Base-by-base conservation (phyloP, 2,329 filamentous ascomycete species). In the Achaetomium macrosporum region DNA sequence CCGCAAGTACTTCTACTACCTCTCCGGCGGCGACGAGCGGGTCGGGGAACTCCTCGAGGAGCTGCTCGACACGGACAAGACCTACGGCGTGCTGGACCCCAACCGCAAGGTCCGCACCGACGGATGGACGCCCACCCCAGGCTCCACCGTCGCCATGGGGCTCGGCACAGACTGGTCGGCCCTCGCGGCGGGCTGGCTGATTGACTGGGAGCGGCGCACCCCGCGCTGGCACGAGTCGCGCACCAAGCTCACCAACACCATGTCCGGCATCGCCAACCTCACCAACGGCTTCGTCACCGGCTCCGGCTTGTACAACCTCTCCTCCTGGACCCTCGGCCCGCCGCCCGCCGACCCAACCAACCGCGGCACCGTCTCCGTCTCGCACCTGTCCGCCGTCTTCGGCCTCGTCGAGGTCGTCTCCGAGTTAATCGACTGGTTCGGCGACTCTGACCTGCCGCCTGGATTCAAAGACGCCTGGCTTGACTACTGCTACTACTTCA, bases 271-370 rank as follows among this genome's bases (percentile, higher is more conserved):
- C 47, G 76, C 73, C 0, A 68, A 69, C 11, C 69, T 84, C 5
- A 80, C 72, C 55, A 77, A 82, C 56, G 81, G 81, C 0, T 82
- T 83, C 57, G 75, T 81, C 2, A 83, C 79, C 0, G 80, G 79
- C 0, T 69, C 73, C 10, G 79, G 73, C 0, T 67, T 78, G 0
- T 82, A 81, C 65, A 73, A 76, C 54, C 70, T 74, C 2, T 60
- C 69, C 15, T 76, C 73, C 2, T 76, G 79, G 19, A 71, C 69
- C 0, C 70, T 82, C 15, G 64, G 68, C 0, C 78, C 80, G 0
- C 80, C 80, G 1, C 75, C 76, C 0, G 70, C 71, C 0, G 79
- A 83, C 55, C 72, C 74, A 0, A 61, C 71, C 3, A 83, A 83
- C 63, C 61, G 65, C 2, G 80, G 79, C 6, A 63, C 70, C 15